Evolutionary conservation across 2,329 filamentous ascomycete species (phyloP).

Genomic region (Fusarium abutilonis): DNA sequence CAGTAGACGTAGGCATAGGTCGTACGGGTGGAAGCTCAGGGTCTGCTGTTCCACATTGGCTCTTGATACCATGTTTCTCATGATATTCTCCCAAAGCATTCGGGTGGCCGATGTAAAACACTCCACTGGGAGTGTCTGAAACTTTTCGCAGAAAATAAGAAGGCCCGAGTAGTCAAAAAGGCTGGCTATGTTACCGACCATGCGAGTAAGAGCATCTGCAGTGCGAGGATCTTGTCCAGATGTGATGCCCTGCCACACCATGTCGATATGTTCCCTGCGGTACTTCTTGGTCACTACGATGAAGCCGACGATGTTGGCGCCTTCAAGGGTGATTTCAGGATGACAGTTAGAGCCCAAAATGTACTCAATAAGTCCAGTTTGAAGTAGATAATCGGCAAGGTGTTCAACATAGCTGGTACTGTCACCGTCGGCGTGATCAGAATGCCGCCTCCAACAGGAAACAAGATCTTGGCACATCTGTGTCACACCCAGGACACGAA

Average conservation of each 20-base stretch:
- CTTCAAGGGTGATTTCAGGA: slow-evolving; percentile 84
- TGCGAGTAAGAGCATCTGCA: slow-evolving; percentile 79
- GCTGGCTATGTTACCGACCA: slow-evolving; percentile 63
- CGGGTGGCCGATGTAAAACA: slow-evolving; percentile 70
- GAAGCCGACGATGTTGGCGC: slow-evolving; percentile 87
- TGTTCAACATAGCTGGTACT: slow-evolving; percentile 67
- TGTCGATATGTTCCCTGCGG: slow-evolving; percentile 75
- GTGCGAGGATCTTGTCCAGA: slow-evolving; percentile 85
- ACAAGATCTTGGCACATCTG: slow-evolving; percentile 78
- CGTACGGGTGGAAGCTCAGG: slow-evolving; percentile 57
- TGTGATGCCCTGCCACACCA: slow-evolving; percentile 84
- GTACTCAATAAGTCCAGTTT: slow-evolving; percentile 81
- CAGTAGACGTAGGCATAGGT: slow-evolving; percentile 72
- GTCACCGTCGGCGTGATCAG: slow-evolving; percentile 56
- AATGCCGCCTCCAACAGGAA: slow-evolving; percentile 68
- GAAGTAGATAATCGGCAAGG: slow-evolving; percentile 74
- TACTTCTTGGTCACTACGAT: slow-evolving; percentile 82
- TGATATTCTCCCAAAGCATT: slow-evolving; percentile 67
- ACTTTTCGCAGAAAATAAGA: slow-evolving; percentile 75
- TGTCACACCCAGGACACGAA: slow-evolving; percentile 82
- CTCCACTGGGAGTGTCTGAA: slow-evolving; percentile 70
- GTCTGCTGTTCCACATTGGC: slow-evolving; percentile 49
- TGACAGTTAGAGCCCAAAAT: slow-evolving; percentile 91
- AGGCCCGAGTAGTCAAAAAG: slow-evolving; percentile 62
- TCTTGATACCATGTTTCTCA: slow-evolving; percentile 61